Percentiles rank a stretch among this genome's conserved stretches.
These are phyloP conservation scores for Daldinia decipiens DNA, from an alignment of 495 filamentous ascomycete genomes.

Conservation along the genomic window DNA sequence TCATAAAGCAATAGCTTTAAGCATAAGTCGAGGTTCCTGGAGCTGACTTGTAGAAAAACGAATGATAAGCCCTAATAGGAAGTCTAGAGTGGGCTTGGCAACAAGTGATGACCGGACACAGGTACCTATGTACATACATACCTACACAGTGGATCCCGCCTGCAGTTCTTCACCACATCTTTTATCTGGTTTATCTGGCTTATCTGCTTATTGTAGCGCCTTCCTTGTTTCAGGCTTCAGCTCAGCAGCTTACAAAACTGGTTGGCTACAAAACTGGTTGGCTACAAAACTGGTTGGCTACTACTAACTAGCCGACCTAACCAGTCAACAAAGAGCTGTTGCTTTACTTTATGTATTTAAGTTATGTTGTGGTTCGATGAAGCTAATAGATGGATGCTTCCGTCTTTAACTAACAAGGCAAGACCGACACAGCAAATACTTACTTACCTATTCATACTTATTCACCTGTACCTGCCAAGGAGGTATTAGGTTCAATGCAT, in stretches of 20 bases:
- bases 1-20: conserved; percentile 31
- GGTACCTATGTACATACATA: no score
- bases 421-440: conserved; percentile 23
- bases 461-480: background rate
- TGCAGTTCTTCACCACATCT: conserved; percentile 4
- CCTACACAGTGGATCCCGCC: background rate
- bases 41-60: conserved; percentile 29
- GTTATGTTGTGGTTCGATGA: background rate
- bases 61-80: conserved; percentile 40
- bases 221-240: conserved; percentile 17
- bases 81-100: conserved; percentile 28
- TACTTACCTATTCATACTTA: conserved; percentile 2
- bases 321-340: conserved; percentile 10
- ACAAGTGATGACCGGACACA: background rate
- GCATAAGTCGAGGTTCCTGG: conserved; percentile 25
- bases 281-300: background rate
- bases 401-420: conserved; percentile 36
- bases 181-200: background rate
- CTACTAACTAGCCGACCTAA: background rate
- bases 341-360: background rate
- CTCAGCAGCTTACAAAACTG: background rate
- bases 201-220: background rate
- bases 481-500: background rate
- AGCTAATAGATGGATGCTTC: conserved; percentile 34
- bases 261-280: background rate